phyloP scores from a whole-genome alignment of 495 filamentous ascomycete genomes.

The Trichoderma gamsii region DNA sequence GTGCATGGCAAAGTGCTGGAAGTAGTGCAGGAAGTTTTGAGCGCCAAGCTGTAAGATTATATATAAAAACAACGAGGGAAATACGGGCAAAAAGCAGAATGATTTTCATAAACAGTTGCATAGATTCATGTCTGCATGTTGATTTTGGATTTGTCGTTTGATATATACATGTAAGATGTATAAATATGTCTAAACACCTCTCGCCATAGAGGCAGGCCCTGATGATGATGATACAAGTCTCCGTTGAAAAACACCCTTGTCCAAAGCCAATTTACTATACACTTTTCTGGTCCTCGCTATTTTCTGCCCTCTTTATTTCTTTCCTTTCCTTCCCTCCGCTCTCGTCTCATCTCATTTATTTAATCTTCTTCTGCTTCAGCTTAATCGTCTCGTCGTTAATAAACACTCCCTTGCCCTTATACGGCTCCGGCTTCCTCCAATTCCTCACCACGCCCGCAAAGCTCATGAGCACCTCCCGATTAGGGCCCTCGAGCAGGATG shows the following conservation, averaged over 20 bases:
- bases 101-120: not conserved
- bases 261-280: not conserved
- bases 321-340: not conserved
- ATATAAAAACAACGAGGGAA: conserved; percentile 16
- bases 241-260: not conserved
- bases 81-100: no score
- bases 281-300: not conserved
- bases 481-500: conserved; percentile 78
- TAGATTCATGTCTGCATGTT: not conserved
- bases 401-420: conserved; percentile 99
- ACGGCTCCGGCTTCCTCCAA: conserved; percentile 92
- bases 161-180: conserved; percentile 27
- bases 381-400: conserved; percentile 95
- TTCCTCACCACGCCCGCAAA: conserved; percentile 82
- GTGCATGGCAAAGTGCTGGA: conserved; percentile 71
- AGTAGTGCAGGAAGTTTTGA: conserved; percentile 74
- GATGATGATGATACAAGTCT: conserved; percentile 10
- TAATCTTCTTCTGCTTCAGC: conserved; percentile 98
- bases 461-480: conserved; percentile 78
- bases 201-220: not conserved
- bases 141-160: not conserved
- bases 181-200: conserved; percentile 19
- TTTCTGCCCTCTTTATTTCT: not conserved
- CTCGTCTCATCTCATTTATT: conserved; percentile 48
- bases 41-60: conserved; percentile 25